phyloP scores from a whole-genome alignment of 805 yeast genomes.

The Kluyveromyces starmeri region DNA sequence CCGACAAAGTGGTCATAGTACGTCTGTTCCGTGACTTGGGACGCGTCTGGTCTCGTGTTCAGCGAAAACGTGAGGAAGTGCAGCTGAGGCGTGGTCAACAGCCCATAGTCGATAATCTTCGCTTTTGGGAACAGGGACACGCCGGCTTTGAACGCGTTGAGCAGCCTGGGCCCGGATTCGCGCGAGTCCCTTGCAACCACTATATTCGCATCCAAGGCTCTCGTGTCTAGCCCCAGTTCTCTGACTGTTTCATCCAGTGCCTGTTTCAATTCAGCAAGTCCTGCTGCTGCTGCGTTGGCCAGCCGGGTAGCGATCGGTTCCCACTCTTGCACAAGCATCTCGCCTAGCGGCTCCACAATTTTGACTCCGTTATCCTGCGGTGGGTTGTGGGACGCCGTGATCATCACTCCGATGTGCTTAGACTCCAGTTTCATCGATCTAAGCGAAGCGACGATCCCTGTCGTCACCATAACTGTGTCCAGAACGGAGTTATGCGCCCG shows the following conservation, averaged over 20 bases:
- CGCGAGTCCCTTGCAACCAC: slow-evolving; percentile 84
- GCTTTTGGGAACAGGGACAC: slow-evolving; percentile 54
- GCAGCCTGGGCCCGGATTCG: slow-evolving; percentile 55
- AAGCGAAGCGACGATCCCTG: slow-evolving; percentile 73
- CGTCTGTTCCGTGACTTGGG: slow-evolving; percentile 61
- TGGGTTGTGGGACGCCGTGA: slow-evolving; percentile 93
- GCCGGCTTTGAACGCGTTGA: slow-evolving; percentile 40
- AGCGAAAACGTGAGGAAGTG: slow-evolving; percentile 73
- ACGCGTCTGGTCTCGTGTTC: slow-evolving; percentile 39
- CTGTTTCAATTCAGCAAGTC: slow-evolving; percentile 36
- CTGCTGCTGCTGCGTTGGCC: slow-evolving; percentile 52
- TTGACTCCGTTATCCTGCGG: slow-evolving; percentile 89
- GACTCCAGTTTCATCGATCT: slow-evolving; percentile 68
- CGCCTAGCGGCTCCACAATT: slow-evolving; percentile 88
- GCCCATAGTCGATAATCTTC: slow-evolving; percentile 46
- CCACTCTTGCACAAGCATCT: slow-evolving; percentile 81
- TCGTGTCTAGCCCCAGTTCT: slow-evolving; percentile 27
- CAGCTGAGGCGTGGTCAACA: slow-evolving; percentile 87
- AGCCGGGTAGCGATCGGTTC: slow-evolving; percentile 70
- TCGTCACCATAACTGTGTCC: slow-evolving; percentile 76
- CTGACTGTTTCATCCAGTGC: slow-evolving; percentile 4
- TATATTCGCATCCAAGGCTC: slow-evolving; percentile 43
- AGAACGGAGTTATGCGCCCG: slow-evolving; percentile 60
- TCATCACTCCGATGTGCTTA: slow-evolving; percentile 84
- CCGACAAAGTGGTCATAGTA: slow-evolving; percentile 56